A percentile compares a stretch with the other conserved stretches of the same genome.
Evolutionary conservation across 352 stramenopile genomes (phyloP).

Genomic region (Phytophthora europaea): DNA sequence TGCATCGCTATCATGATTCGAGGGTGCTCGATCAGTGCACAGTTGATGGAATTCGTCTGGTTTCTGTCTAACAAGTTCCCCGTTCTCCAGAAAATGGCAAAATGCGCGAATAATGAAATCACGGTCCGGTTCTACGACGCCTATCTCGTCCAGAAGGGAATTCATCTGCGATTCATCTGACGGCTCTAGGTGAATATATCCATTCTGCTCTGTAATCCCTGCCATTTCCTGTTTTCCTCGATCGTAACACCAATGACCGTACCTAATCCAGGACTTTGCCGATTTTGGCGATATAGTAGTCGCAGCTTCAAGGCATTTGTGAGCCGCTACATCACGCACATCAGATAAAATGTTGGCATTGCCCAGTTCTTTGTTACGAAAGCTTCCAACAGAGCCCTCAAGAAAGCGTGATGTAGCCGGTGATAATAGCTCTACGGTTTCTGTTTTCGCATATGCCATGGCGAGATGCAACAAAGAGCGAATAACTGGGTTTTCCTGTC

Average conservation of each 20-base stretch:
- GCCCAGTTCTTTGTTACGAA: neutral
- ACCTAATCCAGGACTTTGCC: conserved; percentile 63
- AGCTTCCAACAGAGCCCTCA: neutral
- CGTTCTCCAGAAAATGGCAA: conserved; percentile 65
- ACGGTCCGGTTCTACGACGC: conserved; percentile 37
- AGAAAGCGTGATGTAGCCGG: conserved; percentile 22
- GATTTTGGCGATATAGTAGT: conserved; percentile 48
- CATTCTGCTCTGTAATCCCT: conserved; percentile 53
- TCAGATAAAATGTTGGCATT: conserved; percentile 6
- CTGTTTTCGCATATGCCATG: conserved; percentile 22
- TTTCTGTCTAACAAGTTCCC: conserved; percentile 46
- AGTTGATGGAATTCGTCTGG: conserved; percentile 48
- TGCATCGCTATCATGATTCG: conserved; percentile 10
- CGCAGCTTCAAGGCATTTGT: conserved; percentile 50
- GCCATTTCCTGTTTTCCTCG: conserved; percentile 56
- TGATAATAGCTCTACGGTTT: conserved; percentile 27
- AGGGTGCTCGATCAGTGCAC: conserved; percentile 30
- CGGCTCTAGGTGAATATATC: conserved; percentile 57
- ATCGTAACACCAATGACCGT: conserved; percentile 81
- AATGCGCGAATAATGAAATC: conserved; percentile 54
- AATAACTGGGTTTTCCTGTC: conserved; percentile 16
- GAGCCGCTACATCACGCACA: conserved; percentile 19
- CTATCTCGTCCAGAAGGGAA: conserved; percentile 54
- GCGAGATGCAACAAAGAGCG: conserved; percentile 48
- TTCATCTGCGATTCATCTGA: conserved; percentile 54